Conservation (phyloP, 164 flowering plant genomes). For the Umbilicus rupestris region DNA sequence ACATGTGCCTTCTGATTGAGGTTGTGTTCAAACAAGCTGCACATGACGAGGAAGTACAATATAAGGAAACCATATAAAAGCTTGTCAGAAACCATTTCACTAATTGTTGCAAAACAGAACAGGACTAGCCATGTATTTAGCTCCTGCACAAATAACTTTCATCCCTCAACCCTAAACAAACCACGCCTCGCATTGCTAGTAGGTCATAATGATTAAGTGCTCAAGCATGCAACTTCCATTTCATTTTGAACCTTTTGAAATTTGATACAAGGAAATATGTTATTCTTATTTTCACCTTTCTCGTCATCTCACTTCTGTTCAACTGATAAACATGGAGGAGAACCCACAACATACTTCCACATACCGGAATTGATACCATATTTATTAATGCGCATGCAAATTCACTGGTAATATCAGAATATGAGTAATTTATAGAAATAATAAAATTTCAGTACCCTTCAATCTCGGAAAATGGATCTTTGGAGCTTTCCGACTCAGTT, state of each 20-base stretch:
- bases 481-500: conserved; percentile 48
- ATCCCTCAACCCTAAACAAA: not conserved
- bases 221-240: too few relatives aligned
- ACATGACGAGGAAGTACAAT: not conserved
- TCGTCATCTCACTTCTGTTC: not conserved
- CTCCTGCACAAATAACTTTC: not conserved
- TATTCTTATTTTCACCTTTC: not conserved
- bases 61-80: not conserved
- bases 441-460: conserved; percentile 47
- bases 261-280: not conserved
- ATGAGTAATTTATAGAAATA: not conserved
- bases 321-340: not conserved
- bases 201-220: too few relatives aligned
- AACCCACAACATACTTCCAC: not conserved
- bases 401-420: not conserved
- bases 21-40: not conserved
- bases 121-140: too few relatives aligned
- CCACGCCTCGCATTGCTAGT: not conserved
- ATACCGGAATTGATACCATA: not conserved
- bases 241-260: too few relatives aligned
- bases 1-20: not conserved
- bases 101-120: not conserved
- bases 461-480: conserved; percentile 50
- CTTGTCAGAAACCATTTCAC: conserved; percentile 2
- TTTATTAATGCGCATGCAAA: not conserved